Base-by-base conservation (phyloP, 805 yeast species). In the Pichia phayaonensis region DNA sequence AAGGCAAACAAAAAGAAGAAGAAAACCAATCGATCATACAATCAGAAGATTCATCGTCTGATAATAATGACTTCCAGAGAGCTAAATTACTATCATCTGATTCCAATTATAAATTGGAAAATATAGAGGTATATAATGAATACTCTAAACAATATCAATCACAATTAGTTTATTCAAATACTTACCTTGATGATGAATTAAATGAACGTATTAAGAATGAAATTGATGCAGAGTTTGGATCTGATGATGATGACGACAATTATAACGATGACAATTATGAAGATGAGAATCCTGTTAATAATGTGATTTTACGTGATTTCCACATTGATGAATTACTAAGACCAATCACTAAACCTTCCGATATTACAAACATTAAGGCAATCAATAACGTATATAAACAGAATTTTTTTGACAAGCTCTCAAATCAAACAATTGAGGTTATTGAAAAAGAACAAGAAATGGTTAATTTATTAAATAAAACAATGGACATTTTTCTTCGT, bases 401-500 rank as follows among this genome's bases (percentile, higher is more conserved):
- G 45, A 67, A 70, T 23, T 75, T 77, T n/a, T 68, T 87, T 41
- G 73, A 76, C 45, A 71, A 75, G 40, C 66, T 94, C 56, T 86
- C 96, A 0, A 69, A 71, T 18, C 88, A 89, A 54, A 80, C 94
- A 18, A 79, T 90, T 24, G 84, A 85, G 48, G 70, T 84, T 54
- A 85, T 94, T 46, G 90, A 87, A 61, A 76, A 78, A 41, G 99
- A 94, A 61, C 96, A 89, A 59, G 74, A 76, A 26, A 83, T 82
- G 36, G 85, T 86, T n/a, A 80, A 82, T 51, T 78, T 82, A 60
- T 71, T 90, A 48, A 78, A 84, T 42, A 80, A 80, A 59, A 72
- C 92, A 43, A 74, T 94, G 67, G 86, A 84, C 54, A 82, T 86
- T 1, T 80, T 92, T 57, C 72, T 92, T 46, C 97, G 97, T 5